Conservation (phyloP, 192 early-diverging fungal genomes). For the Backusella australiensis region DNA sequence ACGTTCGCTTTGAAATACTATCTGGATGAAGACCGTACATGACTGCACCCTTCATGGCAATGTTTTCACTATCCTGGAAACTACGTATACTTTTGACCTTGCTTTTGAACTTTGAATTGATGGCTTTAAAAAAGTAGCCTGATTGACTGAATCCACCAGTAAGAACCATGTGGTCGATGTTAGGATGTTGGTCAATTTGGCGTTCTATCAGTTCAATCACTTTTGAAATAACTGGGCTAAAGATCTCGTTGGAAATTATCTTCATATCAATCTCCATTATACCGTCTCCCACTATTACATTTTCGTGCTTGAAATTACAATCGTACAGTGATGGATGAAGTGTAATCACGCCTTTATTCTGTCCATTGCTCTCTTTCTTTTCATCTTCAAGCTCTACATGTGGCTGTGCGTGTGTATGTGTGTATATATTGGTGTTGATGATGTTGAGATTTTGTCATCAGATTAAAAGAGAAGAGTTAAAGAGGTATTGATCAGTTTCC, state of each 20-base stretch:
- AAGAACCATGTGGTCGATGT: background rate
- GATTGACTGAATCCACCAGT: background rate
- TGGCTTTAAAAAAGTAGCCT: background rate
- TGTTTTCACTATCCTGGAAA: background rate
- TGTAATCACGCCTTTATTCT: background rate
- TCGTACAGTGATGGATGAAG: background rate
- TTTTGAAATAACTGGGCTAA: background rate
- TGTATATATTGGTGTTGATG: background rate
- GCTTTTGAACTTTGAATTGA: background rate
- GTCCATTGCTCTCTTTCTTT: background rate
- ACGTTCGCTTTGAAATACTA: background rate
- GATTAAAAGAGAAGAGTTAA: background rate
- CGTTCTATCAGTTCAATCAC: background rate
- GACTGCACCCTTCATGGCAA: background rate
- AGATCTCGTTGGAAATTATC: background rate
- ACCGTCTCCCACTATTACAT: background rate
- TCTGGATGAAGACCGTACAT: background rate
- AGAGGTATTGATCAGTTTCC: background rate
- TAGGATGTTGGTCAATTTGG: background rate
- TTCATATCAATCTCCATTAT: slow-evolving; percentile 4
- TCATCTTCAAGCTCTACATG: background rate
- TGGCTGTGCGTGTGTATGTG: background rate
- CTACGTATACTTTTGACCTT: background rate
- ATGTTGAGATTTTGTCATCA: background rate
- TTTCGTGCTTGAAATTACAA: background rate